Conservation (phyloP, 768 basidiomycete species). For the Antrodiella citrinella region DNA sequence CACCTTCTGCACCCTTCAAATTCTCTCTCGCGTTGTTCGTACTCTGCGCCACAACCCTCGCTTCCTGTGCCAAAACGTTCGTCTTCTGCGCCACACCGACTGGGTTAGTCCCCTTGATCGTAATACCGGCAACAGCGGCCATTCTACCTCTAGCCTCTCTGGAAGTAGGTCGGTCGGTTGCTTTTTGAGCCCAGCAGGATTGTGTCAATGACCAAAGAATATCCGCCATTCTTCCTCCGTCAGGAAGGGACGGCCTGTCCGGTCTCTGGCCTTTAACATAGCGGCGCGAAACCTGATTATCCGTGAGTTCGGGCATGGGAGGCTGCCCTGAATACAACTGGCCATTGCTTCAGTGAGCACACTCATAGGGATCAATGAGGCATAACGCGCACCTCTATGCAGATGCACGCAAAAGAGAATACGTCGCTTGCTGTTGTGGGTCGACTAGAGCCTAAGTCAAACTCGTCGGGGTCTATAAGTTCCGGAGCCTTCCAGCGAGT, state of each 20-base stretch:
- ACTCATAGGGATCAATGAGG: neutral
- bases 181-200: neutral
- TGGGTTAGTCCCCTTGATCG: too few relatives aligned
- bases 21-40: too few relatives aligned
- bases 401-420: conserved; percentile 4
- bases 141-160: neutral
- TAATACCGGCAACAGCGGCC: neutral
- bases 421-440: conserved; percentile 5
- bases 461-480: conserved; percentile 4
- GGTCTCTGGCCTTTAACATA: neutral
- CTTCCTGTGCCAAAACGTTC: neutral
- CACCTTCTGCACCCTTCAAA: too few relatives aligned
- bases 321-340: neutral
- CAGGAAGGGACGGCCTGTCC: neutral
- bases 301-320: neutral
- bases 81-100: neutral
- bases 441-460: neutral
- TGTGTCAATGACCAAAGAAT: neutral
- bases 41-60: too few relatives aligned
- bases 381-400: conserved; percentile 3
- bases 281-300: neutral
- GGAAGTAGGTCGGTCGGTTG: neutral
- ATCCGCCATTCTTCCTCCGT: neutral
- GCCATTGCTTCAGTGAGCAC: neutral
- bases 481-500: conserved; percentile 1